Evolutionary conservation across 306 rosid species (phyloP).

Genomic region (Clitoria ternatea): DNA sequence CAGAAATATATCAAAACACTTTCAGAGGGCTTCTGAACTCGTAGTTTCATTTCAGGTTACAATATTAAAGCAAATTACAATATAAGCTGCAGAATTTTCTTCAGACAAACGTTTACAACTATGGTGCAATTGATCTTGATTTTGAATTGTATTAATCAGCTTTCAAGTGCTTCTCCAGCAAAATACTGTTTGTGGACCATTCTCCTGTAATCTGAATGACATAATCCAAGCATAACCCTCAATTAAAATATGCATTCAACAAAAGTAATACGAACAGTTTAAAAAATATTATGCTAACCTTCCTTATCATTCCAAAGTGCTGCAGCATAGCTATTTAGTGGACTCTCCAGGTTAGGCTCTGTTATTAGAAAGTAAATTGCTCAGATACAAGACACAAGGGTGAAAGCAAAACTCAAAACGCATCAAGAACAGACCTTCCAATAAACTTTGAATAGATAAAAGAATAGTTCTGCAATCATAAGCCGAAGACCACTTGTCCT

Average conservation of each 20-base stretch:
- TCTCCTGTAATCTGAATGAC: conserved; percentile 65
- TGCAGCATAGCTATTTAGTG: conserved; percentile 91
- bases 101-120: conserved; percentile 32
- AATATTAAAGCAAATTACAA: conserved; percentile 11
- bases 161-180: conserved; percentile 69
- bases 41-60: conserved; percentile 30
- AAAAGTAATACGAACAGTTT: neutral
- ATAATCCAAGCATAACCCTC: neutral
- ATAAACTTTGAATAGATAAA: conserved; percentile 85
- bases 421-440: conserved; percentile 66
- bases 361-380: conserved; percentile 34
- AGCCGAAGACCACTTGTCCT: conserved; percentile 99
- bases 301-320: conserved; percentile 79
- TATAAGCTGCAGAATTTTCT: conserved; percentile 14
- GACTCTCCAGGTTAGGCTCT: conserved; percentile 97
- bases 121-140: conserved; percentile 2
- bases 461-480: conserved; percentile 97
- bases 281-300: conserved; percentile 45
- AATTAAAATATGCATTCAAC: neutral
- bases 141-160: conserved; percentile 41
- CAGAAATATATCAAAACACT: conserved; percentile 17
- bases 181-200: conserved; percentile 82
- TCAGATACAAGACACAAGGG: conserved; percentile 28
- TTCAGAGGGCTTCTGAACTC: neutral
- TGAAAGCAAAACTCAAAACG: conserved; percentile 11